phyloP scores from a whole-genome alignment of 306 rosid species.

The Cyamopsis tetragonoloba region DNA sequence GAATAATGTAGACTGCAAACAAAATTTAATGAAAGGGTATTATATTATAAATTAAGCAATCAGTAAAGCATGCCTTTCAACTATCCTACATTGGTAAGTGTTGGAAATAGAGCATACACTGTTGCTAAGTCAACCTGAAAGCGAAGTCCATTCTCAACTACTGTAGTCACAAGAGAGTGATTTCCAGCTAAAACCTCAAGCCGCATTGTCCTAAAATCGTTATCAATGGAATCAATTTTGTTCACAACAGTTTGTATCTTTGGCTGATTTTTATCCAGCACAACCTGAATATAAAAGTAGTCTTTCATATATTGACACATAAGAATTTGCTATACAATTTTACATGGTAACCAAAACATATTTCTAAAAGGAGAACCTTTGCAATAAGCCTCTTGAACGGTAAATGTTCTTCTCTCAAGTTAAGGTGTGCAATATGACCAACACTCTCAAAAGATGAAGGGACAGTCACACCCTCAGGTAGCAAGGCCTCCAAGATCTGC shows the following conservation, averaged over 20 bases:
- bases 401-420: constrained; percentile 80
- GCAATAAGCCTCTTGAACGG: constrained; percentile 86
- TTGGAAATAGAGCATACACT: constrained; percentile 63
- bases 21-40: constrained; percentile 10
- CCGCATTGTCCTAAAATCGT: constrained; percentile 95
- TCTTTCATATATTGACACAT: constrained; percentile 8
- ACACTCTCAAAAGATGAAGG: constrained; percentile 85
- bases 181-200: constrained; percentile 95
- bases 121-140: constrained; percentile 89
- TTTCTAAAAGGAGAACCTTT: constrained; percentile 46
- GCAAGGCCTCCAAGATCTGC: constrained; percentile 77
- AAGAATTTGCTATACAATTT: constrained; percentile 8
- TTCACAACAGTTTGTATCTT: constrained; percentile 85
- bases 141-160: constrained; percentile 79
- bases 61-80: constrained; percentile 19
- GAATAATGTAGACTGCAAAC: neutral
- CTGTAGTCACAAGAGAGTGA: constrained; percentile 83
- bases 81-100: constrained; percentile 16
- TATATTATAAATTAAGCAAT: constrained; percentile 10
- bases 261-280: constrained; percentile 89
- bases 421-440: constrained; percentile 91
- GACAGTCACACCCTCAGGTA: constrained; percentile 65
- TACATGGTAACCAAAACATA: neutral
- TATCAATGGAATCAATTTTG: constrained; percentile 72
- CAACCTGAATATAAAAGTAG: constrained; percentile 57